These are phyloP conservation scores for Taiwanofungus camphoratus DNA, from an alignment of 1,284 basidiomycete genomes.

Conservation along the genomic window DNA sequence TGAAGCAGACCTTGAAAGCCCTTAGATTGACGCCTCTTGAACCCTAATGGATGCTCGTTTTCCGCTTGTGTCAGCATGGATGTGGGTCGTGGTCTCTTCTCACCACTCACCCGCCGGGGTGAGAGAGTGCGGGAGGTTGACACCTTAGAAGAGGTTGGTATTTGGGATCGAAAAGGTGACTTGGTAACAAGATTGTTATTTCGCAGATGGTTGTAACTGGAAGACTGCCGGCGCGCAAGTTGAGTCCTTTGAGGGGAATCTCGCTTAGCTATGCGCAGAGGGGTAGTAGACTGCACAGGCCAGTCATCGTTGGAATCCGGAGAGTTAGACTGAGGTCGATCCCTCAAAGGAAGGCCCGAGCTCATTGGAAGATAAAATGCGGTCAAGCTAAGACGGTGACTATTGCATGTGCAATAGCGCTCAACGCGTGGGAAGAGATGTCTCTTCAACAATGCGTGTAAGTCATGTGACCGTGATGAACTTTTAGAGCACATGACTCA, in stretches of 20 bases:
- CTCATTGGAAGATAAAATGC: constrained; percentile 21
- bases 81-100: constrained; percentile 63
- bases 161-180: constrained; percentile 79
- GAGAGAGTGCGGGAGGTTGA: constrained; percentile 37
- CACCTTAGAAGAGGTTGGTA: constrained; percentile 41
- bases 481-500: too few species aligned
- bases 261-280: constrained; percentile 68
- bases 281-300: constrained; percentile 33
- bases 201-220: constrained; percentile 77
- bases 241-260: constrained; percentile 39
- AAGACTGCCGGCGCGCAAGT: constrained; percentile 69
- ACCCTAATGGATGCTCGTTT: constrained; percentile 64
- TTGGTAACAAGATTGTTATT: constrained; percentile 83
- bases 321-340: constrained; percentile 57
- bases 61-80: constrained; percentile 67
- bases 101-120: constrained; percentile 59
- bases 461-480: too few species aligned
- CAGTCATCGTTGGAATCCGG: constrained; percentile 48
- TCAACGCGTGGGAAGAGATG: too few species aligned
- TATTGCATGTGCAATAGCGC: too few species aligned
- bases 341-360: constrained; percentile 39
- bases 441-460: too few species aligned
- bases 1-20: constrained; percentile 70
- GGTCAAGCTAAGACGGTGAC: too few species aligned
- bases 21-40: constrained; percentile 71